These are phyloP conservation scores for Vigna angularis DNA, from an alignment of 306 rosid species.

Conservation along the genomic window DNA sequence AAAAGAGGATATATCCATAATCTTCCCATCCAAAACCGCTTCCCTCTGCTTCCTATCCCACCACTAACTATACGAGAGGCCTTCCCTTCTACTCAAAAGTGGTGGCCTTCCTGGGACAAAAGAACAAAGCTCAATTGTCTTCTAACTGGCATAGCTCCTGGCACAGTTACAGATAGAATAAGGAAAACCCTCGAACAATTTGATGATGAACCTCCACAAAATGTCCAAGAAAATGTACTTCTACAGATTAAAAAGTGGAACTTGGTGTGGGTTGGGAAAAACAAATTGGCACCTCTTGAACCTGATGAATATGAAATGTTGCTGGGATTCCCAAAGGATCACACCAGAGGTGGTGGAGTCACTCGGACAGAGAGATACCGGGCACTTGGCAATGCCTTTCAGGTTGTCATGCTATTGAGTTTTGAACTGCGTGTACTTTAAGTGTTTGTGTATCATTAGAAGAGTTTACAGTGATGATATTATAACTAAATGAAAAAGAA, in stretches of 20 bases:
- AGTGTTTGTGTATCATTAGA: constrained; percentile 5
- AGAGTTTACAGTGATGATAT: constrained; percentile 6
- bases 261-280: constrained; percentile 85
- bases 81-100: constrained; percentile 64
- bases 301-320: constrained; percentile 79
- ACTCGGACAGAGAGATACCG: constrained; percentile 68
- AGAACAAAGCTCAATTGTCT: constrained; percentile 71
- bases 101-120: constrained; percentile 88
- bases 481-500: background rate
- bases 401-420: constrained; percentile 50
- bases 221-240: constrained; percentile 54
- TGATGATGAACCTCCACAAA: constrained; percentile 55
- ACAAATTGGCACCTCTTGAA: constrained; percentile 79
- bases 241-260: constrained; percentile 72
- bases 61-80: constrained; percentile 69
- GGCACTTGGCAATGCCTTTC: constrained; percentile 81
- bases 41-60: constrained; percentile 68
- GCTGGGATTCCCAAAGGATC: constrained; percentile 78
- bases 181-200: constrained; percentile 56
- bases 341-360: constrained; percentile 80
- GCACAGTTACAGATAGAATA: constrained; percentile 59
- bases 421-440: background rate
- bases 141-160: constrained; percentile 59
- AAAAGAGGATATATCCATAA: constrained; percentile 83
- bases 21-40: constrained; percentile 65